These are phyloP conservation scores for Groenewaldozyma sp. DNA, from an alignment of 1,139 yeast genomes.

Conservation along the genomic window DNA sequence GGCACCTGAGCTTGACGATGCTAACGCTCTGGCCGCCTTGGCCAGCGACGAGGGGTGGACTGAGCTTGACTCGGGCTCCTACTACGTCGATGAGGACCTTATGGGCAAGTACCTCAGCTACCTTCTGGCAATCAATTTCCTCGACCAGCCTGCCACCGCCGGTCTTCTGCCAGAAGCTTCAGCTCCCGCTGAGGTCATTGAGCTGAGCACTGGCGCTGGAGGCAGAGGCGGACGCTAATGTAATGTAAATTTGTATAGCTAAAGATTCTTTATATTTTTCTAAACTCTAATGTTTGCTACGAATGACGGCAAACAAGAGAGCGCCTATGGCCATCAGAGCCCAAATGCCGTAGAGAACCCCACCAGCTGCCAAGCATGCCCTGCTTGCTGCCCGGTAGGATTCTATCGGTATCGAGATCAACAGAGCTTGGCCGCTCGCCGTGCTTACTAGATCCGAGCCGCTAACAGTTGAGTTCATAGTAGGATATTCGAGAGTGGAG, in stretches of 20 bases:
- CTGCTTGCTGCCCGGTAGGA: background rate
- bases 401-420: background rate
- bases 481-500: background rate
- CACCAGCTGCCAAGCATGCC: conserved; percentile 1
- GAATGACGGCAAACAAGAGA: background rate
- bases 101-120: conserved; percentile 75
- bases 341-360: background rate
- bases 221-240: background rate
- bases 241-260: no score
- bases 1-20: conserved; percentile 92
- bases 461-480: background rate
- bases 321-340: background rate
- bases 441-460: background rate
- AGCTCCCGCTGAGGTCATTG: conserved; percentile 37
- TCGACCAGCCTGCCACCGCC: conserved; percentile 44
- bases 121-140: conserved; percentile 67
- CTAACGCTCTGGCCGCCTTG: conserved; percentile 62
- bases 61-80: conserved; percentile 31
- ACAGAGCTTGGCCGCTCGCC: background rate
- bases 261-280: no score
- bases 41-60: conserved; percentile 51
- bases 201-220: conserved; percentile 1
- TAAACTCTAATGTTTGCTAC: no score
- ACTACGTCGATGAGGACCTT: conserved; percentile 49
- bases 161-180: conserved; percentile 52